Evolutionary conservation across 352 stramenopile species (phyloP).

Genomic region (Thraustochytrium striatum): DNA sequence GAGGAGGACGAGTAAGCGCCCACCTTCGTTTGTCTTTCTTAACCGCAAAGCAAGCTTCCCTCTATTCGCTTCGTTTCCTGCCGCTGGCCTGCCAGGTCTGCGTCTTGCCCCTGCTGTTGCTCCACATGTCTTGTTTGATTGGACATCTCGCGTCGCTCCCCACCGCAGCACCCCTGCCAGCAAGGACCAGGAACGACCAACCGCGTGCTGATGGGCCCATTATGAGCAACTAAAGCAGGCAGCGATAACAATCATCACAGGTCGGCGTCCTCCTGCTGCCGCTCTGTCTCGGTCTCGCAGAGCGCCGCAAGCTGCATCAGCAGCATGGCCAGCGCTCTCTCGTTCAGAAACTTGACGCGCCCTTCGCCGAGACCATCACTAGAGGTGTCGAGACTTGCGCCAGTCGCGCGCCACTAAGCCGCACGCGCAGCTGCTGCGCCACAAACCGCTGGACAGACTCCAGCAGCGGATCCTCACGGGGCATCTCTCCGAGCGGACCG

Average conservation of each 20-base stretch:
- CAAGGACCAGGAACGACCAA: too few relatives aligned
- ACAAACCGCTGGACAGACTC: background rate
- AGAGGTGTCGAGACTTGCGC: background rate
- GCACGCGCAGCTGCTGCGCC: background rate
- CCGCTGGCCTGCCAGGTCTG: too few relatives aligned
- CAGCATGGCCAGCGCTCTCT: background rate
- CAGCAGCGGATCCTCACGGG: background rate
- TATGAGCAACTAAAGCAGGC: too few relatives aligned
- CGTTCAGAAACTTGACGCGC: background rate
- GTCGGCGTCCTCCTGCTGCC: too few relatives aligned
- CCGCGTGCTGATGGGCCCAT: too few relatives aligned
- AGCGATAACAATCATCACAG: too few relatives aligned
- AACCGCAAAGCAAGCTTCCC: background rate
- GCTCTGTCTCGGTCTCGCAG: background rate
- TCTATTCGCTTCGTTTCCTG: background rate
- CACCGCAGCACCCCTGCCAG: too few relatives aligned
- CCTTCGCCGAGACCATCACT: background rate
- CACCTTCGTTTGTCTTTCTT: background rate
- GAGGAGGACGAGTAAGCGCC: slow-evolving; percentile 19
- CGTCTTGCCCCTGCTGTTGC: too few relatives aligned
- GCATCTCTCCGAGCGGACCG: background rate
- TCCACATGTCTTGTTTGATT: too few relatives aligned
- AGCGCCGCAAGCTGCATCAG: background rate
- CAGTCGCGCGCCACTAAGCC: background rate
- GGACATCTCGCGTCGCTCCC: too few relatives aligned